Evolutionary conservation across 2,329 filamentous ascomycete species (phyloP).

Genomic region (Botrytis medusae): DNA sequence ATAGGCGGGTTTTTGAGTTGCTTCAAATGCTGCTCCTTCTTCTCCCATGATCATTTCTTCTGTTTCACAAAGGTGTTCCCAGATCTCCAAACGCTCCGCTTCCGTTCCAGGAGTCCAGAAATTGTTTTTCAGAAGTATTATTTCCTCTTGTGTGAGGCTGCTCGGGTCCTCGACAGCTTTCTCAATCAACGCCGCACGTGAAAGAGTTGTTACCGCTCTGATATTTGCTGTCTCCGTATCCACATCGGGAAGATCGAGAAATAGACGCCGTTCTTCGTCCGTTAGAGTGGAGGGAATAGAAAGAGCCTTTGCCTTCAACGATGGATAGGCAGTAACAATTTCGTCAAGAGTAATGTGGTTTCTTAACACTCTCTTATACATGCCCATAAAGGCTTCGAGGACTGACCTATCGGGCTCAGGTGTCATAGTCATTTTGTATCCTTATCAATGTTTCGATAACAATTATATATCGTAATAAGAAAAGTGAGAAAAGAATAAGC

Average conservation of each 20-base stretch:
- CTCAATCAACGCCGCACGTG: background rate
- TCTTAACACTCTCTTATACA: background rate
- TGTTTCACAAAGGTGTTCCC: background rate
- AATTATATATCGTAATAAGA: too few relatives aligned
- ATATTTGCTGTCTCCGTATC: background rate
- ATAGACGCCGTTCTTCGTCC: background rate
- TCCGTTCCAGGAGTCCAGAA: background rate
- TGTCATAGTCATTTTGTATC: background rate
- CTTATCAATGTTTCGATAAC: too few relatives aligned
- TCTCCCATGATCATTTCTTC: background rate
- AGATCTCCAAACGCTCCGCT: background rate
- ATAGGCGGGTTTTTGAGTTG: background rate
- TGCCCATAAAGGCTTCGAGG: background rate
- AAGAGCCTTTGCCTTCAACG: too few relatives aligned
- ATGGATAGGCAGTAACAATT: too few relatives aligned
- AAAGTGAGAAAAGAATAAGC: too few relatives aligned
- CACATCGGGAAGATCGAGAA: background rate
- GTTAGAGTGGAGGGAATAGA: background rate
- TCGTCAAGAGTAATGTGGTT: too few relatives aligned
- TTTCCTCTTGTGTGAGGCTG: background rate
- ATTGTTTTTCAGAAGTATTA: background rate
- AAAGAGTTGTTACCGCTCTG: background rate
- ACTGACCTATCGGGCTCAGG: background rate
- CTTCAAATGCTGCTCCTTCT: background rate
- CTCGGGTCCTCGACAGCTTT: background rate